Percentiles rank a stretch among this genome's conserved stretches.
Evolutionary conservation across 2,329 filamentous ascomycete species (phyloP).

Genomic region (Colletotrichum orchidophilum): DNA sequence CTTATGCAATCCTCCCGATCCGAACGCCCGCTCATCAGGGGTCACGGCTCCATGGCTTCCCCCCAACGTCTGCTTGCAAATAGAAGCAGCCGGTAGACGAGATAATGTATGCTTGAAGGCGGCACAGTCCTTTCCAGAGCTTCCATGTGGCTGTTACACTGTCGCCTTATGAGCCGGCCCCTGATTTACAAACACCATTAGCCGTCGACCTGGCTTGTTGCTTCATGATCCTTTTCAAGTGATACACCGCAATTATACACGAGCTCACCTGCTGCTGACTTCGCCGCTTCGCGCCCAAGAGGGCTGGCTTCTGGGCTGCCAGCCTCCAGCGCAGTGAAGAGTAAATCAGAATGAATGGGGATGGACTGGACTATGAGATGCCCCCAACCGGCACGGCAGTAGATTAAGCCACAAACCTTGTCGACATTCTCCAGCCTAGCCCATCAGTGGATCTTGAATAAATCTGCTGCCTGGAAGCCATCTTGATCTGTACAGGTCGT

Average conservation of each 20-base stretch:
- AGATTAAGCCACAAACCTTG: slow-evolving; percentile 19
- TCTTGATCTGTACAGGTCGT: neutral
- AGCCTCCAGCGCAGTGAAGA: neutral
- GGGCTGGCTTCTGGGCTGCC: neutral
- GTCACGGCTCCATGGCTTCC: neutral
- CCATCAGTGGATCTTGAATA: slow-evolving; percentile 1
- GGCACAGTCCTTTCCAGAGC: slow-evolving; percentile 16
- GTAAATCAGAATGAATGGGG: neutral
- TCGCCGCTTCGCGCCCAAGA: neutral
- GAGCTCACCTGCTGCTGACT: neutral
- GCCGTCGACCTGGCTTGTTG: neutral
- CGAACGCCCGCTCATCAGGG: slow-evolving; percentile 4
- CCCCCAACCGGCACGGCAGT: slow-evolving; percentile 26
- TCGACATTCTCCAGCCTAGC: neutral
- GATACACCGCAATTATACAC: neutral
- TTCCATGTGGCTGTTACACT: slow-evolving; percentile 15
- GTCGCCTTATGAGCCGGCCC: neutral
- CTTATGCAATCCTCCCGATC: slow-evolving; percentile 8
- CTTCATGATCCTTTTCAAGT: slow-evolving; percentile 25
- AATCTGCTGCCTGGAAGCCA: slow-evolving; percentile 29
- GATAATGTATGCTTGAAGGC: slow-evolving; percentile 1
- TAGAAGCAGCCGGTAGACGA: neutral
- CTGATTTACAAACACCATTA: slow-evolving; percentile 2
- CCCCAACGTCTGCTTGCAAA: slow-evolving; percentile 7
- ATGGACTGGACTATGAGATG: neutral